Conservation (phyloP, 768 basidiomycete genomes). For the Psilocybe azurescens region DNA sequence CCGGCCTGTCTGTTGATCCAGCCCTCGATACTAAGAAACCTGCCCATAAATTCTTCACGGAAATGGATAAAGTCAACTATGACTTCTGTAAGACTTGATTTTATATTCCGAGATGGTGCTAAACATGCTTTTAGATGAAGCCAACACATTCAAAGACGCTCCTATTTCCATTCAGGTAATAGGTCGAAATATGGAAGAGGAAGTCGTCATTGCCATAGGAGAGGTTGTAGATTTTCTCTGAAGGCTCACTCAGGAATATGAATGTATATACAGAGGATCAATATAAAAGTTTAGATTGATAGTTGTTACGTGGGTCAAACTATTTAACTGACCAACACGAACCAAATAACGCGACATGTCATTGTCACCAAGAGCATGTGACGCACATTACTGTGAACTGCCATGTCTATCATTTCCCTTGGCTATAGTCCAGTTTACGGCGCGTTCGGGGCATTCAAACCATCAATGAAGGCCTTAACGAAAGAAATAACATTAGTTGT, state of each 20-base stretch:
- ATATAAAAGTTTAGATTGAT: too few relatives aligned
- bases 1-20: constrained; percentile 62
- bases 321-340: neutral
- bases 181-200: constrained; percentile 74
- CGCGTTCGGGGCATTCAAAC: too few relatives aligned
- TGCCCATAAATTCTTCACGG: constrained; percentile 50
- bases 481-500: constrained; percentile 54
- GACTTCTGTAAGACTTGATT: neutral
- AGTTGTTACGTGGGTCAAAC: too few relatives aligned
- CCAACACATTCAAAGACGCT: constrained; percentile 56
- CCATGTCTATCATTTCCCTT: too few relatives aligned
- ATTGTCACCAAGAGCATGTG: neutral
- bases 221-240: constrained; percentile 66
- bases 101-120: neutral
- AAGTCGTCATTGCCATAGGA: constrained; percentile 71
- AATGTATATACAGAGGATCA: too few relatives aligned
- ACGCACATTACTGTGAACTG: too few relatives aligned
- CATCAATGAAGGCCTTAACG: constrained; percentile 55
- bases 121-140: constrained; percentile 55
- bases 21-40: constrained; percentile 52
- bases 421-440: too few relatives aligned
- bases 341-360: neutral
- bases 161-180: constrained; percentile 72
- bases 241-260: constrained; percentile 21
- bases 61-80: constrained; percentile 52